phyloP scores from a whole-genome alignment of 1,139 yeast species.

The Magnusiomyces fungicola region DNA sequence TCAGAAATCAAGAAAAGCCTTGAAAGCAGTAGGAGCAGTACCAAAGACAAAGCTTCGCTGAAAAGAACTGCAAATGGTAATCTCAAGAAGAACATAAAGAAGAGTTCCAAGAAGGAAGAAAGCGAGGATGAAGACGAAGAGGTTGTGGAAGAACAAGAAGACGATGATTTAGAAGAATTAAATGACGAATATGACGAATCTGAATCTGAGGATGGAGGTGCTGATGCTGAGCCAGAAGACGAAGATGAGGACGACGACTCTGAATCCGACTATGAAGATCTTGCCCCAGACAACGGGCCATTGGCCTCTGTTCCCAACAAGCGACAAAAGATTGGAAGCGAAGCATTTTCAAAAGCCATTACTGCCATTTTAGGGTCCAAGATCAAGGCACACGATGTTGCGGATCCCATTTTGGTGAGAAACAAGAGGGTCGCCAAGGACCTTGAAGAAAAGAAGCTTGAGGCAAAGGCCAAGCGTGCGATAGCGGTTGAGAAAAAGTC shows the following conservation, averaged over 20 bases:
- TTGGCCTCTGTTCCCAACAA: slow-evolving; percentile 22
- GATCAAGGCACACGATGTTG: slow-evolving; percentile 79
- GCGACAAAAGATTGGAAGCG: slow-evolving; percentile 50
- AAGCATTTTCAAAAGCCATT: slow-evolving; percentile 73
- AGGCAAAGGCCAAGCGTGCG: slow-evolving; percentile 71
- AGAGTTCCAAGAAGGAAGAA: background rate
- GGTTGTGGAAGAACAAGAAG: slow-evolving; percentile 3
- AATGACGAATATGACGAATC: slow-evolving; percentile 15
- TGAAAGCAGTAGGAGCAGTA: too few species aligned
- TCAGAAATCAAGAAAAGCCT: too few species aligned
- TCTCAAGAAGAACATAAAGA: background rate
- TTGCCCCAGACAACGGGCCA: slow-evolving; percentile 24
- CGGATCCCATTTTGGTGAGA: slow-evolving; percentile 79
- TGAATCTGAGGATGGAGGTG: slow-evolving; percentile 12
- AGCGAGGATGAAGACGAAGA: background rate
- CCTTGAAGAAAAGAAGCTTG: slow-evolving; percentile 73
- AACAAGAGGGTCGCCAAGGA: slow-evolving; percentile 60
- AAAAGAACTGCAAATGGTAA: background rate
- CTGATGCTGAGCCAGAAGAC: slow-evolving; percentile 13
- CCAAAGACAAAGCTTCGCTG: too few species aligned
- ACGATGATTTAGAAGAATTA: slow-evolving; percentile 12
- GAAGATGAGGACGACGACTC: slow-evolving; percentile 19
- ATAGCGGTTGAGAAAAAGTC: slow-evolving; percentile 65
- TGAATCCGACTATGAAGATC: slow-evolving; percentile 21
- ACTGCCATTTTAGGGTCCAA: slow-evolving; percentile 78